Evolutionary conservation across 352 stramenopile species (phyloP), one percentile per base, ranked within the genome.

Genomic region (Pythium inflatum): DNA sequence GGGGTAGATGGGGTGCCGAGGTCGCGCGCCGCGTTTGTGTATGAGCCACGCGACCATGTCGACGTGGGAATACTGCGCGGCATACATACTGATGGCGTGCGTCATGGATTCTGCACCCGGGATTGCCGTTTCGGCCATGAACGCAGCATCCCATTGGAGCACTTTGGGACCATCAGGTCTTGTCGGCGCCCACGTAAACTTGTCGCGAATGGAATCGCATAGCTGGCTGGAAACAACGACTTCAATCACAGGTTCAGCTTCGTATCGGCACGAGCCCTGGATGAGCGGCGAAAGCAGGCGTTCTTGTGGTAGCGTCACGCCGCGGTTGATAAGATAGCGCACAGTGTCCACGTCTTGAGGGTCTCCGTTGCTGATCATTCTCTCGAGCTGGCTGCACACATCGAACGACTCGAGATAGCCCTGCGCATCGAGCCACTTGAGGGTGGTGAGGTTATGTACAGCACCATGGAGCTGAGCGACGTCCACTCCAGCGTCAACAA

Each of bases 131-230:
- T 64, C 28, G 3, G 22, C 18, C 3, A 64, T 2, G n/a, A 45
- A 64, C 2, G 6, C 18, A 5, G 14, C 40, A 8, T 64, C 41
- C 56, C 56, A 64, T 43, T 64, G 56, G 3, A 64, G 56, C 20
- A 64, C 56, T n/a, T 64, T 64, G 25, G 40, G 5, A 16, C 41
- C 41, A 14, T 30, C 56, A 3, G 40, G 16, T 2, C 56, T 40
- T 8, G 41, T 55, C 38, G 56, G 22, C 25, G 3, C 28, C 22
- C 27, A 64, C 4, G 55, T 43, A 55, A 64, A 53, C 28, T 64
- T 54, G 56, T 64, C 56, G 5, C 41, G 56, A 22, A 64, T 27
- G 9, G 28, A 2, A 25, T 64, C 56, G 33, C 38, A 54, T 2
- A 64, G 28, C 16, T 2, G 56, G 24, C 56, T 64, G 11, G 43